Evolutionary conservation across 129 eudicot species (phyloP).

Genomic region (Heracleum sosnowskyi): DNA sequence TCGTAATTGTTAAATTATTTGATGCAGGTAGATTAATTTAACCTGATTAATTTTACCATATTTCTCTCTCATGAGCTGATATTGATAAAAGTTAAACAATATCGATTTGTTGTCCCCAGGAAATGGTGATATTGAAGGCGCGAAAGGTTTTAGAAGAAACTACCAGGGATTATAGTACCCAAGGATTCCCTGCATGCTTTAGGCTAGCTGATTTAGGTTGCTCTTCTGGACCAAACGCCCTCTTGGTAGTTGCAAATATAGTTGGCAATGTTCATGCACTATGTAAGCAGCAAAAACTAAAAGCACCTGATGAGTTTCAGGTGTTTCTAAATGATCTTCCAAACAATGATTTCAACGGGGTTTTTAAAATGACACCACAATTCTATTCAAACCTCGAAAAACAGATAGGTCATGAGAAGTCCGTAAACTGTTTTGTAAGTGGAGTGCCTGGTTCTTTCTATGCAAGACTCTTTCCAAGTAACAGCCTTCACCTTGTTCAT

Average conservation of each 20-base stretch:
- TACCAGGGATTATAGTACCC: not conserved
- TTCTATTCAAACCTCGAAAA: not conserved
- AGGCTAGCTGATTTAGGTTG: constrained; percentile 27
- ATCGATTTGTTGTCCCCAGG: not conserved
- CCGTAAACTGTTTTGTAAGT: constrained; percentile 3
- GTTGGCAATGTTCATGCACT: too few species aligned
- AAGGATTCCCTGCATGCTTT: not conserved
- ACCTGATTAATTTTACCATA: too few species aligned
- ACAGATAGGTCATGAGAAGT: not conserved
- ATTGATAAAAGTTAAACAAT: too few species aligned
- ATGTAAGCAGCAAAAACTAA: too few species aligned
- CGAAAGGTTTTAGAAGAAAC: not conserved
- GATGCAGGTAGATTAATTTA: too few species aligned
- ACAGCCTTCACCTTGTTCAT: too few species aligned
- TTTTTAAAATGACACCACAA: not conserved
- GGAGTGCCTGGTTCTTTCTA: constrained; percentile 2
- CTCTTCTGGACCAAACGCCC: too few species aligned
- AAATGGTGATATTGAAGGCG: not conserved
- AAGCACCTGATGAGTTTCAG: too few species aligned
- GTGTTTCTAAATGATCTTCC: too few species aligned
- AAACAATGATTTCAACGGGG: not conserved
- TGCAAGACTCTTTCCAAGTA: not conserved
- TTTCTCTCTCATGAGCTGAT: too few species aligned
- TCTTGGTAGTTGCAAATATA: too few species aligned
- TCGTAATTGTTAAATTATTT: too few species aligned